Base-by-base conservation (phyloP, 164 flowering plant genomes). In the Magnolia sinica region DNA sequence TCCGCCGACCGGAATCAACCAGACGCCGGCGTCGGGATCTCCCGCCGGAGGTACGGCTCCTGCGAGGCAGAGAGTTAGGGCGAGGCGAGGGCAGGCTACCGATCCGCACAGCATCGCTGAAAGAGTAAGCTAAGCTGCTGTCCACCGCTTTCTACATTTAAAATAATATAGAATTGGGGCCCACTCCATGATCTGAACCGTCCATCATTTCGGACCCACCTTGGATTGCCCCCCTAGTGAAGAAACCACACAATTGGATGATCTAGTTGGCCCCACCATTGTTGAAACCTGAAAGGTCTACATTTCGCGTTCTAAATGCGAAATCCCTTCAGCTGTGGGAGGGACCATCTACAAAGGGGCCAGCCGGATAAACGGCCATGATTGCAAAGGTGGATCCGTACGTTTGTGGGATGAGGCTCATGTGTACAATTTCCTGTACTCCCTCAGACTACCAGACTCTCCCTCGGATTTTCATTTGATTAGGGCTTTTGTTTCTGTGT, bases 81-180 rank as follows among this genome's bases (percentile, higher is more conserved):
- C 99, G 6, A 79, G 97, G 74, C 85, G 99, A 85, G 99, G 99
- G 8, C 99, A 96, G 77, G 99, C 99, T 1, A 96, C 99, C 20
- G 99, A 94, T 69, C 99, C 99, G 2, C 99, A 96, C 81, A 96
- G 99, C 83, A 96, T 96, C 16, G 99, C 99, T 69, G 99, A 96
- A 89, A 84, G 99, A 76, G 99, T 96, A 79, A 73, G 83, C 71
- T 73, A 52, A 55, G 16, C 61, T 55, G 16, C 61, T 16, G 16
- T 55, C 3, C 61, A 55, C 61, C 45, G 7, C 45, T 37, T 37
- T 37, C 45, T 37, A 37, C 45, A 37, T 37, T 37, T 37, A 37
- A 37, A 37, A 37, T 37, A 37, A 37, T 37, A 37, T 37, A 37
- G 9, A 7, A 29, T 6, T 14, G n/a, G 31, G 1, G 8, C 31